These are phyloP conservation scores for Hibiscus syriacus DNA, from an alignment of 345 rosid genomes.

Conservation along the genomic window DNA sequence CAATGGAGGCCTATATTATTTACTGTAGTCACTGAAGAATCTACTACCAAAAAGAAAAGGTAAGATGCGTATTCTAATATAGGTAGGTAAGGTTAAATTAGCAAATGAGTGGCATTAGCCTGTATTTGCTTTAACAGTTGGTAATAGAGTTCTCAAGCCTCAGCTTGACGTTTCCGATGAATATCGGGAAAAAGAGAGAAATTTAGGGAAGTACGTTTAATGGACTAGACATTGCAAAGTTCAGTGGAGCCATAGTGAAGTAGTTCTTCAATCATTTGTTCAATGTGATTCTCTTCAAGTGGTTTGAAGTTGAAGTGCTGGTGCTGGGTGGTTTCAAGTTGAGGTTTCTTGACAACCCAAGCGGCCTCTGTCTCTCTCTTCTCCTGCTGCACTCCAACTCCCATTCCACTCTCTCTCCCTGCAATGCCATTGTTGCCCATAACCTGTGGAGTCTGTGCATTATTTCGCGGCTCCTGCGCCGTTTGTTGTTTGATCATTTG, in stretches of 20 bases:
- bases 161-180: no score
- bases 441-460: constrained; percentile 20
- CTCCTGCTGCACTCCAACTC: constrained; percentile 13
- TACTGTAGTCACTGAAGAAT: no score
- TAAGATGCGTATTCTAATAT: no score
- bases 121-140: not conserved
- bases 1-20: no score
- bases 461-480: constrained; percentile 17
- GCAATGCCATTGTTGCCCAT: constrained; percentile 20
- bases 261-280: constrained; percentile 94
- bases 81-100: constrained; percentile 25
- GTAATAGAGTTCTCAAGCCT: no score
- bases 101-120: constrained; percentile 19
- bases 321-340: constrained; percentile 25
- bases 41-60: not conserved
- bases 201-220: no score
- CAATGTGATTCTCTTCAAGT: constrained; percentile 84
- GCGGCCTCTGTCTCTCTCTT: constrained; percentile 28
- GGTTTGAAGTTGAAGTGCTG: constrained; percentile 30
- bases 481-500: constrained; percentile 63
- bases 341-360: constrained; percentile 36
- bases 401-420: constrained; percentile 19
- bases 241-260: constrained; percentile 80
- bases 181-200: no score
- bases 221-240: constrained; percentile 44